These are phyloP conservation scores for Tuber brumale DNA, from an alignment of 495 filamentous ascomycete species.

Conservation along the genomic window DNA sequence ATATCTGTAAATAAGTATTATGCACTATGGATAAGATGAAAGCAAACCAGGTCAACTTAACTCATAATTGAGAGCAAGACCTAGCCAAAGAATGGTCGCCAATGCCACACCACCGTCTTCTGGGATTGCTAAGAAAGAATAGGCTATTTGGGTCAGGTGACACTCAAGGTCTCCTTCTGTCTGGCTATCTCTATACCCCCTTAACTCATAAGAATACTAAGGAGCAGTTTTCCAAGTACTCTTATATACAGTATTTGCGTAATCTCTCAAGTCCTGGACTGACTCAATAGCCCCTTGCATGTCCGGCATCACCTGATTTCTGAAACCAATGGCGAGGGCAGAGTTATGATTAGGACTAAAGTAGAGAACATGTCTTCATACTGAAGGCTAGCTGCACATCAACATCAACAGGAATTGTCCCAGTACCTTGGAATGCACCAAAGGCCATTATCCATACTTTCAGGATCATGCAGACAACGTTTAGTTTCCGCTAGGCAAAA, in stretches of 20 bases:
- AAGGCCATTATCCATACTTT: too few relatives aligned
- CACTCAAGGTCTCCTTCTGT: not conserved
- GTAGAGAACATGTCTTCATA: too few relatives aligned
- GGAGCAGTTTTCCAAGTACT: constrained; percentile 64
- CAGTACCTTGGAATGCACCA: too few relatives aligned
- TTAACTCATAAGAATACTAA: constrained; percentile 60
- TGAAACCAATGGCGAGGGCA: constrained; percentile 63
- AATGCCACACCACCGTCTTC: constrained; percentile 82
- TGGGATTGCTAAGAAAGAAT: constrained; percentile 81
- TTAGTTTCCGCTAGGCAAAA: too few relatives aligned
- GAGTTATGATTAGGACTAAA: constrained; percentile 59
- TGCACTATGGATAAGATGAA: constrained; percentile 20
- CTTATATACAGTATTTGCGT: constrained; percentile 54
- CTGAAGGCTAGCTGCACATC: too few relatives aligned
- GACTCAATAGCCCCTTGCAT: constrained; percentile 46
- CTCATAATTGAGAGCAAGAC: constrained; percentile 60
- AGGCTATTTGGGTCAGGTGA: constrained; percentile 57
- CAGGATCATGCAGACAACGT: too few relatives aligned
- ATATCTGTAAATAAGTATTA: constrained; percentile 10
- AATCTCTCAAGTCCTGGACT: constrained; percentile 57
- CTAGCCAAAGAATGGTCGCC: constrained; percentile 80
- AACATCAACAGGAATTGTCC: too few relatives aligned
- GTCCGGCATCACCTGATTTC: constrained; percentile 69
- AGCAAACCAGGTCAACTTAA: constrained; percentile 71
- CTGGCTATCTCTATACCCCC: constrained; percentile 48